Conservation (phyloP, 1,284 basidiomycete genomes). For the Xerocomus minutiporus region DNA sequence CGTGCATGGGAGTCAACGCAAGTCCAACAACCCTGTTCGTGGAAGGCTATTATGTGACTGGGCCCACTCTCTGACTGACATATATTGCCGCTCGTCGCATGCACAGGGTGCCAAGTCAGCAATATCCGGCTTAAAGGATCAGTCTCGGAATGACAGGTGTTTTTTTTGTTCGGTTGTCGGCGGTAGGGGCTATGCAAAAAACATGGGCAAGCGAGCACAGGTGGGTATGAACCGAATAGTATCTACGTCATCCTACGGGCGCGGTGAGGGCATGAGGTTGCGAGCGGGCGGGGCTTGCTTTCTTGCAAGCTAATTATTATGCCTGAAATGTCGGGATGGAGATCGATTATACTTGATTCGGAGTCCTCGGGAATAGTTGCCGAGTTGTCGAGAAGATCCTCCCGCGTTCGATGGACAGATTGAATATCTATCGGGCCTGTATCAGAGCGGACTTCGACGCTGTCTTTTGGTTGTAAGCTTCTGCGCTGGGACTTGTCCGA, state of each 20-base stretch:
- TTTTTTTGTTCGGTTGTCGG: constrained; percentile 5
- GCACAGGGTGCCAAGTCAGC: not conserved
- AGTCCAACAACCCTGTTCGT: not conserved
- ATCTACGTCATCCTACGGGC: too few species aligned
- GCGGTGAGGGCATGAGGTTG: too few species aligned
- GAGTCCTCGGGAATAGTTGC: not conserved
- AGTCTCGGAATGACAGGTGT: not conserved
- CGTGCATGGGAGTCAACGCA: not conserved
- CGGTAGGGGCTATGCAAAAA: constrained; percentile 18
- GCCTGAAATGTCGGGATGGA: not conserved
- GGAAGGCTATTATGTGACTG: not conserved
- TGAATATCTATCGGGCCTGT: not conserved
- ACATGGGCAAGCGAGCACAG: constrained; percentile 5
- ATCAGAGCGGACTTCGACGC: not conserved
- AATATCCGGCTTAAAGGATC: not conserved
- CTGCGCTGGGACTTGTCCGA: not conserved
- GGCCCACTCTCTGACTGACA: not conserved
- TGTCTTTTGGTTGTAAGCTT: not conserved
- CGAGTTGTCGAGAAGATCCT: not conserved
- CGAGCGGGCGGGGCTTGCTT: too few species aligned
- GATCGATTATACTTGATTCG: not conserved
- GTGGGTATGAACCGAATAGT: not conserved
- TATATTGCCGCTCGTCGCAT: not conserved
- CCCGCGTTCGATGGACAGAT: not conserved
- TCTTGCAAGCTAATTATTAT: not conserved